Evolutionary conservation across 495 filamentous ascomycete genomes (phyloP).

Genomic region (Poronia punctata): DNA sequence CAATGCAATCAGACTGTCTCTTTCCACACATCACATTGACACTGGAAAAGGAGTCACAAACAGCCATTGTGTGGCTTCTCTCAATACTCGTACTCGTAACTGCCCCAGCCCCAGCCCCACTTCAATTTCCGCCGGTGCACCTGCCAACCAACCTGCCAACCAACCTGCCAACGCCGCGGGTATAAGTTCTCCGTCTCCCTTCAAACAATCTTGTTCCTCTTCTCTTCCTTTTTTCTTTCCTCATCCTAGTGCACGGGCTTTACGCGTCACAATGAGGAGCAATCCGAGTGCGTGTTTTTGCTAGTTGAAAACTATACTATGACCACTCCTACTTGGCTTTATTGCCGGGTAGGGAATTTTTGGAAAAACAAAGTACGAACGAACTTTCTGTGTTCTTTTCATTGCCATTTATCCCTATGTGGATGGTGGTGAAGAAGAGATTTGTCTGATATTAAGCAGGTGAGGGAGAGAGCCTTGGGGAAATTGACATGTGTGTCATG

Average conservation of each 20-base stretch:
- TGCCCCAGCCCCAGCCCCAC: background rate
- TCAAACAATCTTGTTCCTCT: background rate
- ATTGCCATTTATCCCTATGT: slow-evolving; percentile 18
- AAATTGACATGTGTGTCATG: no score
- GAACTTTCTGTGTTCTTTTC: slow-evolving; percentile 12
- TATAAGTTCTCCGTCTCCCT: slow-evolving; percentile 1
- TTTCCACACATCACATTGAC: no score
- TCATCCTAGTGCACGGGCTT: slow-evolving; percentile 46
- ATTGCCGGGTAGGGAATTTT: slow-evolving; percentile 40
- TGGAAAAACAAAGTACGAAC: slow-evolving; percentile 19
- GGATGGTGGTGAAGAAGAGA: slow-evolving; percentile 15
- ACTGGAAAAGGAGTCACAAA: no score
- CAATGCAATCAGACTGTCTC: no score
- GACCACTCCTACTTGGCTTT: slow-evolving; percentile 35
- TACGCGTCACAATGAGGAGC: slow-evolving; percentile 49
- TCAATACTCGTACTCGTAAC: no score
- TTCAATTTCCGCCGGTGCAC: no score
- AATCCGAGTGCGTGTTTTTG: slow-evolving; percentile 50
- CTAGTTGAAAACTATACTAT: slow-evolving; percentile 52
- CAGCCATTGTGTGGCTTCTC: no score
- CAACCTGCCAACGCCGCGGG: background rate
- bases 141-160: no score
- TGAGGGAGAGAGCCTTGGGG: slow-evolving; percentile 13
- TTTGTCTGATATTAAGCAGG: no score
- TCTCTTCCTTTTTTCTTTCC: slow-evolving; percentile 22